Evolutionary conservation across 164 flowering plant genomes (phyloP), one percentile per base, ranked within the genome.

Genomic region (Buxus sempervirens): DNA sequence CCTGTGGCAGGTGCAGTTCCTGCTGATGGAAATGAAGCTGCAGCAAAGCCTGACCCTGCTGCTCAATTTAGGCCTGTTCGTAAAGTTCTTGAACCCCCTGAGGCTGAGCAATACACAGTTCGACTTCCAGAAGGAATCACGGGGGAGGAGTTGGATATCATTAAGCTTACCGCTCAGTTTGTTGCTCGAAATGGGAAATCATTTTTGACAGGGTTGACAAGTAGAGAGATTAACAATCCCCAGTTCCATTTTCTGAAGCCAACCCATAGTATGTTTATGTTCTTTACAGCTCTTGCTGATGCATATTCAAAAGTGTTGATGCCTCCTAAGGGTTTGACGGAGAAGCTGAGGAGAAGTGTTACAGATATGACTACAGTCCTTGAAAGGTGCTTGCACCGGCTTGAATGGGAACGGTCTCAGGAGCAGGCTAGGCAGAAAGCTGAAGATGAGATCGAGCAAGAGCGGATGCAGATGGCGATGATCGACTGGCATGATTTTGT

Each of bases 401-500:
- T 93, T 25, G 97, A 96, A 67, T 96, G 99, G 99, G 99, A 96
- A 62, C 80, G 85, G 25, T 90, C 97, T 0, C 99, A 96, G 64
- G 99, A 91, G 76, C 99, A 93, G 80, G 98, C 98, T 0, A 84
- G 99, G 82, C 97, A 91, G 75, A 90, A 90, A 72, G 96, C 94
- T 25, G 99, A 96, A 70, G 98, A 96, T 76, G 99, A 93, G 80
- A 85, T 89, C 59, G 98, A 96, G 81, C 97, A 88, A 75, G 99
- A 96, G 74, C 70, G 99, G 38, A 58, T 88, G 77, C 93, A 85
- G 76, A 93, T 90, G 98, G 96, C 98, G 5, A 91, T 90, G 99
- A 96, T 96, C 75, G 99, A 96, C 74, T 96, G 98, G 99, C 99
- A 96, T 82, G 98, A 96, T 81, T 96, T 96, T 84, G 99, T 91